These are phyloP conservation scores for Raddia guianensis DNA, from an alignment of 176 grass and related monocot species.

Conservation along the genomic window DNA sequence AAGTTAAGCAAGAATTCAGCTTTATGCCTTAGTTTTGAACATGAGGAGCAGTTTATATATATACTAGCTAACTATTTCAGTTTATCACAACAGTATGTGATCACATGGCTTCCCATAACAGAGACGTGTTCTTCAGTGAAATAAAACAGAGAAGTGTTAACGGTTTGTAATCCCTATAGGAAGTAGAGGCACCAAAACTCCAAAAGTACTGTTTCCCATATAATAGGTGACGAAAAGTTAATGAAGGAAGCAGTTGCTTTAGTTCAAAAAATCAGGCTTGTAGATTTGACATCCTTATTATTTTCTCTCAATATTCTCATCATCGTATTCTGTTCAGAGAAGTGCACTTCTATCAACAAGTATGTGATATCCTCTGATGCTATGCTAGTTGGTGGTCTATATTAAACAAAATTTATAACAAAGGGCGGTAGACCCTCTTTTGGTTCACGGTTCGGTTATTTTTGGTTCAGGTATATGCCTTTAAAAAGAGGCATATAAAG, in stretches of 20 bases:
- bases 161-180: constrained; percentile 1
- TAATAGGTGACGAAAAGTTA: constrained; percentile 29
- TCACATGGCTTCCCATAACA: constrained; percentile 8
- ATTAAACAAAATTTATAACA: no score
- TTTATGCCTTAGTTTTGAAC: background rate
- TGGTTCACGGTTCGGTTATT: no score
- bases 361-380: background rate
- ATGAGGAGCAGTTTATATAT: constrained; percentile 11
- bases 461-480: no score
- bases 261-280: constrained; percentile 14
- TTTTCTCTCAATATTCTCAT: constrained; percentile 1
- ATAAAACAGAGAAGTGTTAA: background rate
- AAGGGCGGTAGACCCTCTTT: no score
- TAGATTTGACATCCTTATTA: background rate
- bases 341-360: background rate
- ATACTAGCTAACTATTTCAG: constrained; percentile 36
- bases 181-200: constrained; percentile 15
- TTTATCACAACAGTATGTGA: background rate
- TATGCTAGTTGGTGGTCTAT: constrained; percentile 1
- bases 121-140: background rate
- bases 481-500: no score
- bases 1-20: constrained; percentile 36
- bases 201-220: constrained; percentile 30
- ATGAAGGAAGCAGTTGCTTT: background rate
- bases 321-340: background rate